Conservation (phyloP, 2,329 filamentous ascomycete genomes). For the Trichoderma sp. region DNA sequence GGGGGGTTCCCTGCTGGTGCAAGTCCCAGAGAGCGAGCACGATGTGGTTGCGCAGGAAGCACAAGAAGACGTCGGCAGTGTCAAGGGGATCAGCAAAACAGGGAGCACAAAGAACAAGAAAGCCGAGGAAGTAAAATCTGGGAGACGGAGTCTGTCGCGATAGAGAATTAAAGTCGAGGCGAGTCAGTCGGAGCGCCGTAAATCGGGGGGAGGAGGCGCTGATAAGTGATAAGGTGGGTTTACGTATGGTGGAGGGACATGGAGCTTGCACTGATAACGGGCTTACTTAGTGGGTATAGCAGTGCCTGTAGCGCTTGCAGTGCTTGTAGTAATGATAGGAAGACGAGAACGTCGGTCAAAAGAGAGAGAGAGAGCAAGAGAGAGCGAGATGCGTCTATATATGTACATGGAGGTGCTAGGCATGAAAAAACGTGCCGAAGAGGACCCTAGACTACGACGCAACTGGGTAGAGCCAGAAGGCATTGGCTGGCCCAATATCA, state of each 20-base stretch:
- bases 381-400: neutral
- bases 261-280: conserved; percentile 10
- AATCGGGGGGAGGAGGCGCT: conserved; percentile 16
- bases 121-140: neutral
- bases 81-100: neutral
- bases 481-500: neutral
- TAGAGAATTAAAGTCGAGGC: neutral
- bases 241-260: conserved; percentile 2
- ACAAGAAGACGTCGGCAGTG: neutral
- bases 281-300: neutral
- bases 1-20: conserved; percentile 4
- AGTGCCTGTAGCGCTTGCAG: too few relatives aligned
- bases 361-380: neutral
- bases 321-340: too few relatives aligned
- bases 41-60: neutral
- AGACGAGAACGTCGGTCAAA: neutral
- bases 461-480: neutral
- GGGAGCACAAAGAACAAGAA: neutral
- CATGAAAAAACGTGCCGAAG: neutral
- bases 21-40: neutral
- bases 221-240: conserved; percentile 17
- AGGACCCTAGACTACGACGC: too few relatives aligned
- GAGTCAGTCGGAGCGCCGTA: conserved; percentile 17
- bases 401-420: too few relatives aligned
- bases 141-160: neutral